A percentile compares a stretch with the other conserved stretches of the same genome.
Evolutionary conservation across 192 early-diverging fungal genomes (phyloP).

Genomic region (Entomortierella beljakovae): DNA sequence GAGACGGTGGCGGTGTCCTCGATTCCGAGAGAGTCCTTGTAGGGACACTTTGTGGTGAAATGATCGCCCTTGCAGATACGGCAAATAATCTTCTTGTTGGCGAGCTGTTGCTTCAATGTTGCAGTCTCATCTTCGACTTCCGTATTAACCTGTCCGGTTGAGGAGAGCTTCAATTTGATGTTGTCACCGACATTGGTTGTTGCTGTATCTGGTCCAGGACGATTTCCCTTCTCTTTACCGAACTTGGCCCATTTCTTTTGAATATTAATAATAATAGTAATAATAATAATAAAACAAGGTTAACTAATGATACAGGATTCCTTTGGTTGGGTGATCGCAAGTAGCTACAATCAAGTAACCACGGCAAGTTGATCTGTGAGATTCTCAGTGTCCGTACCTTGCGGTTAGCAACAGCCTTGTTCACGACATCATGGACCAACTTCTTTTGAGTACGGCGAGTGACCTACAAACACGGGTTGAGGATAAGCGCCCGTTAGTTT

Average conservation of each 20-base stretch:
- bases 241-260: conserved; percentile 89
- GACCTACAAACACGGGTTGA: conserved; percentile 56
- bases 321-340: no score
- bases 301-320: background rate
- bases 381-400: conserved; percentile 63
- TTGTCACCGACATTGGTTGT: conserved; percentile 92
- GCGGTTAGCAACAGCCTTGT: conserved; percentile 90
- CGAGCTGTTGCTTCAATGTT: conserved; percentile 66
- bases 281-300: no score
- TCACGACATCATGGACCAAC: conserved; percentile 82
- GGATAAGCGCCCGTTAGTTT: background rate
- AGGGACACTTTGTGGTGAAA: conserved; percentile 97
- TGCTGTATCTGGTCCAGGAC: conserved; percentile 86
- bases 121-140: conserved; percentile 75
- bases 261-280: background rate
- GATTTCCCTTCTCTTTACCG: conserved; percentile 83
- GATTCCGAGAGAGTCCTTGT: conserved; percentile 93
- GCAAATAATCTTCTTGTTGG: conserved; percentile 90
- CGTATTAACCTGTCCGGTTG: conserved; percentile 68
- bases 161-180: conserved; percentile 86
- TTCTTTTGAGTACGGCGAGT: conserved; percentile 86
- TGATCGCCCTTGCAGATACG: conserved; percentile 97
- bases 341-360: no score
- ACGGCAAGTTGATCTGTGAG: no score
- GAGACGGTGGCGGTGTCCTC: conserved; percentile 68